phyloP scores from a whole-genome alignment of 2,329 filamentous ascomycete genomes.

The Venturia oleaginea region DNA sequence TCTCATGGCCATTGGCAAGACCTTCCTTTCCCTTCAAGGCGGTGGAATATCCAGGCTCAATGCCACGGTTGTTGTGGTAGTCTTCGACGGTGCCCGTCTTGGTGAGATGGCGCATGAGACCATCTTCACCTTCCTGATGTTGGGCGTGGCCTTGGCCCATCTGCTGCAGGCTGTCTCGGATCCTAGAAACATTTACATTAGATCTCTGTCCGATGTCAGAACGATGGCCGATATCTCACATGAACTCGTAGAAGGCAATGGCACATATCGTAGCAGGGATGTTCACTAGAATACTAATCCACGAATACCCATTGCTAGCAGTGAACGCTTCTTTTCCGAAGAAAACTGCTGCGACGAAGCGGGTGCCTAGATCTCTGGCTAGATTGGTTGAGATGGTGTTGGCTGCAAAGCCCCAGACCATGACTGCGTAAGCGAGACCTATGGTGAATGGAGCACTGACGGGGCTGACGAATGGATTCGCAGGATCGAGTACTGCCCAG shows the following conservation, averaged over 20 bases:
- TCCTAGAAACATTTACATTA: conserved; percentile 12
- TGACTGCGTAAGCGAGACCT: conserved; percentile 44
- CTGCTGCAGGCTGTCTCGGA: conserved; percentile 44
- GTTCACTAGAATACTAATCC: conserved; percentile 48
- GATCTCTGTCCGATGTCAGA: background rate
- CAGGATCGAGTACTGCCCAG: conserved; percentile 49
- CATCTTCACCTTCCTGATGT: conserved; percentile 45
- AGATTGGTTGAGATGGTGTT: conserved; percentile 49
- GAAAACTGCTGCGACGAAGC: conserved; percentile 51
- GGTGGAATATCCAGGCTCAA: conserved; percentile 3
- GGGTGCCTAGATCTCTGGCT: conserved; percentile 49
- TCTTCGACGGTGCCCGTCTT: conserved; percentile 20
- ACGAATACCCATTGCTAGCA: conserved; percentile 37
- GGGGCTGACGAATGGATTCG: conserved; percentile 48
- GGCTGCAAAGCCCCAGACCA: conserved; percentile 49
- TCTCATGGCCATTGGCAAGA: background rate
- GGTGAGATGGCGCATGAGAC: conserved; percentile 34
- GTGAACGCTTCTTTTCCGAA: conserved; percentile 43
- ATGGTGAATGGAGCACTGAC: conserved; percentile 44
- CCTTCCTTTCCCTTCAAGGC: background rate
- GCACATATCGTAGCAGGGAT: conserved; percentile 49
- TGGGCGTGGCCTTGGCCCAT: conserved; percentile 42
- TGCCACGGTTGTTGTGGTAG: background rate
- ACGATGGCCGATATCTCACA: conserved; percentile 19
- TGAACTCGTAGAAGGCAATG: conserved; percentile 45